Conservation (phyloP, 2,329 filamentous ascomycete genomes). For the Myriangium duriaei region DNA sequence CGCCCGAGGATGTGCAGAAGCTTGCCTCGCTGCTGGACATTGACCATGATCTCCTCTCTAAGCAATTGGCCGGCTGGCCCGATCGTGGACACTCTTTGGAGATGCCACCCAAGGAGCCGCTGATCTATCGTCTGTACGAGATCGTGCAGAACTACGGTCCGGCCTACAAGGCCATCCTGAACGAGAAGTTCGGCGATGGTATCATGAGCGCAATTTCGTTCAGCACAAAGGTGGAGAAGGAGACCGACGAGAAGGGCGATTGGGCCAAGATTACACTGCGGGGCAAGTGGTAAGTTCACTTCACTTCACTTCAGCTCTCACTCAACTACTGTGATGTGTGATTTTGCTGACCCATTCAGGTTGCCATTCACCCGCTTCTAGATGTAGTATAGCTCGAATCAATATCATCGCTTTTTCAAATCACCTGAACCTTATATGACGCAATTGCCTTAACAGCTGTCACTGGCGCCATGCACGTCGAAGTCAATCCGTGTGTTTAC, state of each 20-base stretch:
- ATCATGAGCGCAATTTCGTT: slow-evolving; percentile 97
- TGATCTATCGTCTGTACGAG: slow-evolving; percentile 87
- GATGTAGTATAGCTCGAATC: slow-evolving; percentile 2
- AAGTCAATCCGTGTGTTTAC: too few relatives aligned
- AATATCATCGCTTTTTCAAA: background rate
- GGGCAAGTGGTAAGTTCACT: slow-evolving; percentile 67
- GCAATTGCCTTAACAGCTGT: too few relatives aligned
- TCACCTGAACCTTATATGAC: background rate
- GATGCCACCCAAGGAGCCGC: slow-evolving; percentile 72
- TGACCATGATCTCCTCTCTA: slow-evolving; percentile 41
- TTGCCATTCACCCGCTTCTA: slow-evolving; percentile 38
- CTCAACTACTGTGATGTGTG: background rate
- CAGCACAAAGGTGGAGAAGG: slow-evolving; percentile 84
- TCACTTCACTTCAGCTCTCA: too few relatives aligned
- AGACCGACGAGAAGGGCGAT: slow-evolving; percentile 70
- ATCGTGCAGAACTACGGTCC: slow-evolving; percentile 96
- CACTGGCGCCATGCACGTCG: too few relatives aligned
- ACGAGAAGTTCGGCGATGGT: slow-evolving; percentile 70
- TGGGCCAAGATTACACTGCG: slow-evolving; percentile 78
- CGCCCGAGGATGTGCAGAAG: slow-evolving; percentile 53
- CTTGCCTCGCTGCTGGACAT: slow-evolving; percentile 56
- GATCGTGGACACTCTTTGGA: slow-evolving; percentile 68
- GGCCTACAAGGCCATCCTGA: slow-evolving; percentile 86
- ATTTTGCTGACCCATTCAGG: slow-evolving; percentile 21
- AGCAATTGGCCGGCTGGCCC: slow-evolving; percentile 59